phyloP scores from a whole-genome alignment of 2,329 filamentous ascomycete genomes.

The Arthrobotrys sphaeroides region DNA sequence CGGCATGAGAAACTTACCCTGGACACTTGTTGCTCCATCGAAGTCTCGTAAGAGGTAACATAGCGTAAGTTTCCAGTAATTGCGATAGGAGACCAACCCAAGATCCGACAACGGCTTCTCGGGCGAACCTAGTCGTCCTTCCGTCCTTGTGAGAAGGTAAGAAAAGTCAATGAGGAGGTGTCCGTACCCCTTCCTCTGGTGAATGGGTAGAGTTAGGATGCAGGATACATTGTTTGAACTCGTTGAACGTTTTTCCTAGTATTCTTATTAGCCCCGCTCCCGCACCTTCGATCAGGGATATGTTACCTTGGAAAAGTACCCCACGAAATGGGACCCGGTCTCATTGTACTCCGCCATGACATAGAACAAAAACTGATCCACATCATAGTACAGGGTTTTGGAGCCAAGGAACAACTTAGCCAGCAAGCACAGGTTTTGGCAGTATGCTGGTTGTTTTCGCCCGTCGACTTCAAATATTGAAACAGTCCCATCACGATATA shows the following conservation, averaged over 20 bases:
- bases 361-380: conserved; percentile 96
- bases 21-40: conserved; percentile 57
- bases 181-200: conserved; percentile 96
- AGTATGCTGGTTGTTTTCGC: conserved; percentile 97
- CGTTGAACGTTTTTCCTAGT: conserved; percentile 83
- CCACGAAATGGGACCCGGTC: conserved; percentile 92
- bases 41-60: conserved; percentile 79
- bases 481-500: conserved; percentile 88
- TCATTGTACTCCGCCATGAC: conserved; percentile 95
- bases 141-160: conserved; percentile 90
- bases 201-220: conserved; percentile 93
- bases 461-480: conserved; percentile 98
- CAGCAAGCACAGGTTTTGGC: conserved; percentile 93
- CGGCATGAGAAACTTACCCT: conserved; percentile 36
- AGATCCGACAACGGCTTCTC: conserved; percentile 98
- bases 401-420: conserved; percentile 98
- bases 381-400: conserved; percentile 97
- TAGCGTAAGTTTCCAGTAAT: conserved; percentile 92
- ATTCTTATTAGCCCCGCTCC: conserved; percentile 6
- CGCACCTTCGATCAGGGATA: too few species aligned
- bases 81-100: conserved; percentile 95
- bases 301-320: conserved; percentile 88
- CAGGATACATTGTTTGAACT: conserved; percentile 98
- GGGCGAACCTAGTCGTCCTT: conserved; percentile 91
- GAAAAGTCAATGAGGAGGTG: conserved; percentile 98